phyloP scores from a whole-genome alignment of 306 rosid genomes.

The Phaseolus lunatus region DNA sequence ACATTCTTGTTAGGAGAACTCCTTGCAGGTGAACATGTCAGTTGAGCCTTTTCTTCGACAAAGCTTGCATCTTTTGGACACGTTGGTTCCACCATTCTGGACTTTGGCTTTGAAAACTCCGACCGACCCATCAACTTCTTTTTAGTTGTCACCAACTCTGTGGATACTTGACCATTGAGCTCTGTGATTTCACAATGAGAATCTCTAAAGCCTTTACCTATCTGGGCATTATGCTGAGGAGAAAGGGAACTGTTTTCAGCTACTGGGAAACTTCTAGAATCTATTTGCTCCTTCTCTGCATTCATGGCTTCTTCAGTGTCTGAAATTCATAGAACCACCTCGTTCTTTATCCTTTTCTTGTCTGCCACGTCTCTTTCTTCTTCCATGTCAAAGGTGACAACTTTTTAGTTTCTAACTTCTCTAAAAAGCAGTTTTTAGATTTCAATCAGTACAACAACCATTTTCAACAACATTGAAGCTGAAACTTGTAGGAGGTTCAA shows the following conservation, averaged over 20 bases:
- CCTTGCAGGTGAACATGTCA: slow-evolving; percentile 36
- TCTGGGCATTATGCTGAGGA: slow-evolving; percentile 35
- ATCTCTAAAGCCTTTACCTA: slow-evolving; percentile 41
- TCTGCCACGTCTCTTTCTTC: slow-evolving; percentile 46
- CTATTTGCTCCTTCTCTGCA: neutral
- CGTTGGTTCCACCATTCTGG: slow-evolving; percentile 69
- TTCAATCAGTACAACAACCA: neutral
- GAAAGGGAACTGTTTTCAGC: slow-evolving; percentile 42
- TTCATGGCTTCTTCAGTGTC: slow-evolving; percentile 32
- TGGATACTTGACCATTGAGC: slow-evolving; percentile 38
- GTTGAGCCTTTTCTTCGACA: slow-evolving; percentile 42
- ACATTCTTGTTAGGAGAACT: slow-evolving; percentile 41
- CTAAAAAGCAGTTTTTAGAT: neutral
- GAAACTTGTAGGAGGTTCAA: slow-evolving; percentile 16
- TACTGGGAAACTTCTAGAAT: neutral
- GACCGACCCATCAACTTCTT: slow-evolving; percentile 56
- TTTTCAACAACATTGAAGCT: neutral
- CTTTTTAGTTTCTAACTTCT: slow-evolving; percentile 9
- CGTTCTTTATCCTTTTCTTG: slow-evolving; percentile 54
- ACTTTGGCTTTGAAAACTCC: slow-evolving; percentile 65
- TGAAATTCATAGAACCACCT: slow-evolving; percentile 64
- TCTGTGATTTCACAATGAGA: slow-evolving; percentile 49
- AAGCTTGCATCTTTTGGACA: slow-evolving; percentile 40
- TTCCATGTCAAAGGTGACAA: slow-evolving; percentile 39
- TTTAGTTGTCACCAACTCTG: slow-evolving; percentile 32